Evolutionary conservation across 2,329 filamentous ascomycete species (phyloP), one percentile per base, ranked within the genome.

Genomic region (Beauveria sp.): DNA sequence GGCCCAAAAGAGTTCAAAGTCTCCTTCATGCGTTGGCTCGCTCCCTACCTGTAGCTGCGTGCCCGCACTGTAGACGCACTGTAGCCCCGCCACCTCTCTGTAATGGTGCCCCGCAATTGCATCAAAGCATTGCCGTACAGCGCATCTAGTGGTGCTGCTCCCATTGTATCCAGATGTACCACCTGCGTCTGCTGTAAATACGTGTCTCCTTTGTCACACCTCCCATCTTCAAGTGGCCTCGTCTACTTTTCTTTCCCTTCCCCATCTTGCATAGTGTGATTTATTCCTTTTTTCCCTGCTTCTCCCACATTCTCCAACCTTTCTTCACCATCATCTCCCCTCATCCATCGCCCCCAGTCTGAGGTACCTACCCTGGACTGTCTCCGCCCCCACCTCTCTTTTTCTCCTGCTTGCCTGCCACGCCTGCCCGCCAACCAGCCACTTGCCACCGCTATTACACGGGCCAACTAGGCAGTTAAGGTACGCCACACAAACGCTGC

Each of bases 371-470:
- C 34, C 56, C 47, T 51, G 56, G 47, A 51, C 47, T 47, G 47
- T 59, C 56, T 52, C 47, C 56, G 43, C 56, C 46, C 46, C 56
- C 56, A 57, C 55, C 18, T 47, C 44, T 16, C 12, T 37, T 3
- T 37, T 37, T 16, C 34, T 34, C 34, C 14, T 37, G 34, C 14
- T 16, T 37, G 34, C 34, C 34, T 37, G 34, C 34, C 34, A 37
- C 30, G 30, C 30, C 12, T 34, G 30, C 30, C 10, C 12, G 34
- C 34, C 12, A 37, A 37, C 34, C 34, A 37, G 34, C 34, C 34
- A 37, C 34, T 34, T 37, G 34, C 34, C 34, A 37, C 34, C 34
- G 34, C 34, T 37, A 37, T 12, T 37, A 37, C 34, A 37, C 12
- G 14, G 34, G 34, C 34, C 34, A 37, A 37, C 34, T 37, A 37